A percentile compares a stretch with the other conserved stretches of the same genome.
These are phyloP conservation scores for Vanilla planifolia DNA, from an alignment of 106 monocot genomes.

Conservation along the genomic window DNA sequence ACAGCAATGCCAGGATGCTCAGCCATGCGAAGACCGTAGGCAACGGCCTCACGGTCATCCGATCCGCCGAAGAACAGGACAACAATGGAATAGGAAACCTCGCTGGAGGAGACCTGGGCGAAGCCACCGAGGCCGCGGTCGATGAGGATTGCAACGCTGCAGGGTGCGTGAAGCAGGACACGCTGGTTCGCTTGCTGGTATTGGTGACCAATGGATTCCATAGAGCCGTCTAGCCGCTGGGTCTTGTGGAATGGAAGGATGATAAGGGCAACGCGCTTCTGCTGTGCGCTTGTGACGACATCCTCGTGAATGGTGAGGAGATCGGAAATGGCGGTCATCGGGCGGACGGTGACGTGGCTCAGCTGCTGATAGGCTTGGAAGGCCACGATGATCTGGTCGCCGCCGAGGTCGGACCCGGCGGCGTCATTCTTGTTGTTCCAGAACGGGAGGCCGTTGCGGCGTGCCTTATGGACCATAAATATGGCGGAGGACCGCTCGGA, in stretches of 20 bases:
- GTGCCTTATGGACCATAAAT: slow-evolving; percentile 60
- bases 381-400: slow-evolving; percentile 35
- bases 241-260: slow-evolving; percentile 59
- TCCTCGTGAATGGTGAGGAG: slow-evolving; percentile 59
- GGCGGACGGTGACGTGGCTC: slow-evolving; percentile 41
- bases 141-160: slow-evolving; percentile 47
- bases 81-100: slow-evolving; percentile 36
- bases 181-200: slow-evolving; percentile 41
- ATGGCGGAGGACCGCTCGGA: slow-evolving; percentile 69
- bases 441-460: slow-evolving; percentile 65
- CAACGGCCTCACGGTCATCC: slow-evolving; percentile 31
- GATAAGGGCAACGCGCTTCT: slow-evolving; percentile 49
- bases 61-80: slow-evolving; percentile 35
- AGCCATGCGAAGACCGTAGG: slow-evolving; percentile 24
- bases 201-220: slow-evolving; percentile 39
- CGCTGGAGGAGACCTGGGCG: slow-evolving; percentile 45
- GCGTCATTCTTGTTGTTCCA: slow-evolving; percentile 36
- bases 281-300: slow-evolving; percentile 40
- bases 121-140: slow-evolving; percentile 52
- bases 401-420: not conserved
- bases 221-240: slow-evolving; percentile 31
- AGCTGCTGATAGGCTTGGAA: slow-evolving; percentile 62
- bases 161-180: slow-evolving; percentile 40
- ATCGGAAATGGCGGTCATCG: slow-evolving; percentile 69
- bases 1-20: slow-evolving; percentile 32